Percentiles rank a stretch among this genome's conserved stretches.
These are phyloP conservation scores for Tolypocladium cylindrosporum DNA, from an alignment of 2,329 filamentous ascomycete genomes.

Conservation along the genomic window DNA sequence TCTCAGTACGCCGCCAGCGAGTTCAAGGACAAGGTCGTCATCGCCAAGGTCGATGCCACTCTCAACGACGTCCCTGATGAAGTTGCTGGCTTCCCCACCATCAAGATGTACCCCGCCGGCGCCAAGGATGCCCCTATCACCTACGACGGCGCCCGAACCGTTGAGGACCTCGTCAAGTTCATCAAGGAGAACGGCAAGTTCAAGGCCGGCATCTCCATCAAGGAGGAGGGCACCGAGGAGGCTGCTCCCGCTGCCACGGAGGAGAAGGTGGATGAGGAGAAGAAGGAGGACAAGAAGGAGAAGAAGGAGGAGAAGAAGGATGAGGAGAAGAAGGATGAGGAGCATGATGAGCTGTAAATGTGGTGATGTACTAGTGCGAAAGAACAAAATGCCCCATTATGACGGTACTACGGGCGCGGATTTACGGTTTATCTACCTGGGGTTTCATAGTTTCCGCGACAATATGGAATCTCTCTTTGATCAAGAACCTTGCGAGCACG, in stretches of 20 bases:
- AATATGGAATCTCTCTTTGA: constrained; percentile 14
- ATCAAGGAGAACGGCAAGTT: constrained; percentile 92
- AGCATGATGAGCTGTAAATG: constrained; percentile 69
- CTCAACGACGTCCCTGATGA: constrained; percentile 94
- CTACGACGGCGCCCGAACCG: constrained; percentile 77
- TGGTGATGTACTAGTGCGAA: constrained; percentile 13
- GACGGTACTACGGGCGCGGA: constrained; percentile 22
- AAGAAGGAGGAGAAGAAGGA: constrained; percentile 13
- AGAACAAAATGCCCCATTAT: constrained; percentile 16
- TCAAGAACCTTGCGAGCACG: neutral
- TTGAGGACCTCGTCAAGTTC: constrained; percentile 88
- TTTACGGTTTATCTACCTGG: constrained; percentile 11
- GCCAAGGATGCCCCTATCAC: constrained; percentile 76
- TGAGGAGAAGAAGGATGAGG: constrained; percentile 28
- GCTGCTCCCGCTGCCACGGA: constrained; percentile 43
- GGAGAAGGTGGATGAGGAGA: constrained; percentile 33
- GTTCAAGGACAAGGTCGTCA: constrained; percentile 73
- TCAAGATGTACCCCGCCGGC: constrained; percentile 94
- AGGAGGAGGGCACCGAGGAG: constrained; percentile 46
- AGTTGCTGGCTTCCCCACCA: constrained; percentile 96
- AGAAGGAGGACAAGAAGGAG: constrained; percentile 29
- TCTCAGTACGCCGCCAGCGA: constrained; percentile 66
- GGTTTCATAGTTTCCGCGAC: constrained; percentile 16
- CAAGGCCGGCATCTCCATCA: constrained; percentile 57
- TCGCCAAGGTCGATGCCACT: constrained; percentile 97